Percentiles rank a stretch among this genome's conserved stretches.
These are phyloP conservation scores for Wallacemonas sp. DNA, from an alignment of 208 protist genomes.

Conservation along the genomic window DNA sequence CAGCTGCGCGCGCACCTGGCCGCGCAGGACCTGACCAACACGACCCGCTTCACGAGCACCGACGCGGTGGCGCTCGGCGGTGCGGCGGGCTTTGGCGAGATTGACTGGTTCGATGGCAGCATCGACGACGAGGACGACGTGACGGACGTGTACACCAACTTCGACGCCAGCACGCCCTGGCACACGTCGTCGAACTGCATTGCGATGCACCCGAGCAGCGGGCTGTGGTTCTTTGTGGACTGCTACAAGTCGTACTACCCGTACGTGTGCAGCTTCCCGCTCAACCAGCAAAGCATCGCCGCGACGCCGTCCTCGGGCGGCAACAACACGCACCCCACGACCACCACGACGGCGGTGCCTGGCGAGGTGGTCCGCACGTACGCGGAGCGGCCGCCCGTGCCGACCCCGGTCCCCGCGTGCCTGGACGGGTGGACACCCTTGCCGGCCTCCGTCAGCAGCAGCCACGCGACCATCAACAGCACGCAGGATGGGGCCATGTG, in stretches of 20 bases:
- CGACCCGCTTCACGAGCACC: background rate
- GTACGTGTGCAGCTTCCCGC: constrained; percentile 48
- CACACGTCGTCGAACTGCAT: constrained; percentile 40
- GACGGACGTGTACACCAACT: constrained; percentile 46
- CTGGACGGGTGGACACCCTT: constrained; percentile 47
- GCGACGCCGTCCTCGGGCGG: background rate
- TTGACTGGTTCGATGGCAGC: constrained; percentile 35
- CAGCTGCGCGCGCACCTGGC: constrained; percentile 21
- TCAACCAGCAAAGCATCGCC: constrained; percentile 8
- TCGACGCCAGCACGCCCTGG: constrained; percentile 34
- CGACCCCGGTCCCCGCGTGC: constrained; percentile 43
- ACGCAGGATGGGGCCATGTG: constrained; percentile 30
- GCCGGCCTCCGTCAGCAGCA: constrained; percentile 28
- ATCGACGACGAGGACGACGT: constrained; percentile 11
- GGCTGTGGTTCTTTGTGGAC: constrained; percentile 42
- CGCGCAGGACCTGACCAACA: background rate
- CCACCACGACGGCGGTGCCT: background rate
- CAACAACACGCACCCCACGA: constrained; percentile 1
- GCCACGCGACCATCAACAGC: constrained; percentile 20
- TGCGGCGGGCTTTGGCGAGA: constrained; percentile 30
- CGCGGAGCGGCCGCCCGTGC: constrained; percentile 33
- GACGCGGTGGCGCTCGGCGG: constrained; percentile 31
- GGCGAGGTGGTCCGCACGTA: background rate
- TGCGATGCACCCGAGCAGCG: constrained; percentile 39
- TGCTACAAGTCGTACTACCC: constrained; percentile 27